Evolutionary conservation across 768 basidiomycete genomes (phyloP).

Genomic region (Hypholoma sublateritium): DNA sequence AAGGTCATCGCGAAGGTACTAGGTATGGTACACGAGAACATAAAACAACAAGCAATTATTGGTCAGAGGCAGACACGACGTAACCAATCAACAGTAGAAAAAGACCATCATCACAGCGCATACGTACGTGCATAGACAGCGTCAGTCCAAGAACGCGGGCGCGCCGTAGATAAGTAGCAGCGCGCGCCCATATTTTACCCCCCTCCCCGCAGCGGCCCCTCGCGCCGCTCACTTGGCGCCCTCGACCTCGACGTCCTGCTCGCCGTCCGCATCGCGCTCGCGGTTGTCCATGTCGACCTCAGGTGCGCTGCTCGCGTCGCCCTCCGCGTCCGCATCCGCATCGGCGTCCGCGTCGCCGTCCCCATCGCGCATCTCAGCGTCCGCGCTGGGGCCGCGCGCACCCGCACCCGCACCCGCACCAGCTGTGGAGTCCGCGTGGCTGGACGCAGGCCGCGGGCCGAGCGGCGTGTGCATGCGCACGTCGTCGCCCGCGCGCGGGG

Average conservation of each 20-base stretch:
- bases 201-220: no score
- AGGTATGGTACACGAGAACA: no score
- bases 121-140: no score
- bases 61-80: no score
- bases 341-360: background rate
- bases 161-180: no score
- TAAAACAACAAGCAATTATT: no score
- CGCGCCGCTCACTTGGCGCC: background rate
- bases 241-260: background rate
- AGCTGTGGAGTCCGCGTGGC: background rate
- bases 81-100: no score
- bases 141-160: no score
- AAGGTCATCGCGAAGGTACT: no score
- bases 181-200: no score
- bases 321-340: constrained; percentile 1
- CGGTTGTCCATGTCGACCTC: background rate
- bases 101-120: no score
- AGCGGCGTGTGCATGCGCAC: background rate
- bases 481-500: background rate
- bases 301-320: background rate
- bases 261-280: background rate
- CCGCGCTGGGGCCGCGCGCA: background rate
- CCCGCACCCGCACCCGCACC: background rate
- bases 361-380: constrained; percentile 1
- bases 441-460: background rate